Evolutionary conservation across 1,139 yeast genomes (phyloP).

Genomic region (Nadsonia starkeyi-henricii): DNA sequence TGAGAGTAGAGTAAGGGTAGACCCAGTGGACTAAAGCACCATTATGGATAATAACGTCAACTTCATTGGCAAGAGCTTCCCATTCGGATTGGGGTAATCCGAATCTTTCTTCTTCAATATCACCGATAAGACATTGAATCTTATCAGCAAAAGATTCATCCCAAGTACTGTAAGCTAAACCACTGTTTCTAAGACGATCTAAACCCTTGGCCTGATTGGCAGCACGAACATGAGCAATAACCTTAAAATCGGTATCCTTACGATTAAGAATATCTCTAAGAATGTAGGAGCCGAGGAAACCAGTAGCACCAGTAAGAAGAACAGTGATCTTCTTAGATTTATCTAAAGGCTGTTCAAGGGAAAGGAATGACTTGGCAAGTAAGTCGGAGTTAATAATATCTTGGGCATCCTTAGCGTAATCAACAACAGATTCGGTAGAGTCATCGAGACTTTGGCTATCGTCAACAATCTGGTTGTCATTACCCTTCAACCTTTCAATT

Average conservation of each 20-base stretch:
- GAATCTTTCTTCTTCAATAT: constrained; percentile 55
- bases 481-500: constrained; percentile 39
- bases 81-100: constrained; percentile 53
- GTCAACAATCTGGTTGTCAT: constrained; percentile 22
- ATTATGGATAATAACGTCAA: constrained; percentile 84
- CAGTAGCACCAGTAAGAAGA: constrained; percentile 91
- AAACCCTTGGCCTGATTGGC: constrained; percentile 50
- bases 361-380: constrained; percentile 23
- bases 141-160: constrained; percentile 40
- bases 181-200: constrained; percentile 63
- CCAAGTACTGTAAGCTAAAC: constrained; percentile 81
- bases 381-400: constrained; percentile 15
- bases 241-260: constrained; percentile 32
- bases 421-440: constrained; percentile 25
- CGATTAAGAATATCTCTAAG: constrained; percentile 59
- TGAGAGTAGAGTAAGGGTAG: constrained; percentile 76
- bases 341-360: constrained; percentile 25
- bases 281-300: constrained; percentile 86
- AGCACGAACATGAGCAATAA: constrained; percentile 89
- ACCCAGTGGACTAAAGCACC: constrained; percentile 99
- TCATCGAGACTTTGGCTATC: constrained; percentile 7
- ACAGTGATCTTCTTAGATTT: constrained; percentile 37
- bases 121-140: constrained; percentile 71
- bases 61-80: constrained; percentile 37
- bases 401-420: constrained; percentile 22